A percentile compares a stretch with the other conserved stretches of the same genome.
These are phyloP conservation scores for Podospora pseudoanserina DNA, from an alignment of 495 filamentous ascomycete species.

Conservation along the genomic window DNA sequence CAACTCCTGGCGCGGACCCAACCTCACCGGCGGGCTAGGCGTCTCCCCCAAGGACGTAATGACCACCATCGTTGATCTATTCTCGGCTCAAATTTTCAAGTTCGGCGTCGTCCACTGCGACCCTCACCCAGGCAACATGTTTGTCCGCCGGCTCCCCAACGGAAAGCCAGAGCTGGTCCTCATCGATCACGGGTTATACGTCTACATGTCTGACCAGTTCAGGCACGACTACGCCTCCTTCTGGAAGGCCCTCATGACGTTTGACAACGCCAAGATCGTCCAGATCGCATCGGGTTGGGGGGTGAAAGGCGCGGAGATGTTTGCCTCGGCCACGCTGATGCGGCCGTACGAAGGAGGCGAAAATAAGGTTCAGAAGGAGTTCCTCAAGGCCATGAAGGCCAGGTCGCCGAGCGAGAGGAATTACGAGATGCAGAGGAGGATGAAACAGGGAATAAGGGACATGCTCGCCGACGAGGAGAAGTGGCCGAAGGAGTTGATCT, in stretches of 20 bases:
- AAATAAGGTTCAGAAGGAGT: conserved; percentile 54
- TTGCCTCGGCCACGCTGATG: conserved; percentile 86
- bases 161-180: conserved; percentile 86
- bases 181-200: conserved; percentile 95
- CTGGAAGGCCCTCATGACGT: conserved; percentile 90
- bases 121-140: conserved; percentile 95
- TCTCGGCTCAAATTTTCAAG: conserved; percentile 94
- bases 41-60: conserved; percentile 80
- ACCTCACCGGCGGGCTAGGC: conserved; percentile 73
- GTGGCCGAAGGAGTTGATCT: conserved; percentile 90
- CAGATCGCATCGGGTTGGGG: conserved; percentile 75
- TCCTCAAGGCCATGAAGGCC: conserved; percentile 50
- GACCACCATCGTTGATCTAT: conserved; percentile 93
- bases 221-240: conserved; percentile 85
- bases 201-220: conserved; percentile 80
- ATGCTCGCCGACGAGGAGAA: conserved; percentile 85
- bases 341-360: conserved; percentile 86
- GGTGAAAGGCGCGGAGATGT: conserved; percentile 81
- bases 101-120: conserved; percentile 94
- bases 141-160: conserved; percentile 77
- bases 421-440: conserved; percentile 81
- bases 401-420: conserved; percentile 62
- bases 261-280: conserved; percentile 78
- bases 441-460: conserved; percentile 78
- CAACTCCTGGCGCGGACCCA: conserved; percentile 68